Percentiles rank a stretch among this genome's conserved stretches.
These are phyloP conservation scores for Fraxinus baroniana DNA, from an alignment of 305 asterid species.

Conservation along the genomic window DNA sequence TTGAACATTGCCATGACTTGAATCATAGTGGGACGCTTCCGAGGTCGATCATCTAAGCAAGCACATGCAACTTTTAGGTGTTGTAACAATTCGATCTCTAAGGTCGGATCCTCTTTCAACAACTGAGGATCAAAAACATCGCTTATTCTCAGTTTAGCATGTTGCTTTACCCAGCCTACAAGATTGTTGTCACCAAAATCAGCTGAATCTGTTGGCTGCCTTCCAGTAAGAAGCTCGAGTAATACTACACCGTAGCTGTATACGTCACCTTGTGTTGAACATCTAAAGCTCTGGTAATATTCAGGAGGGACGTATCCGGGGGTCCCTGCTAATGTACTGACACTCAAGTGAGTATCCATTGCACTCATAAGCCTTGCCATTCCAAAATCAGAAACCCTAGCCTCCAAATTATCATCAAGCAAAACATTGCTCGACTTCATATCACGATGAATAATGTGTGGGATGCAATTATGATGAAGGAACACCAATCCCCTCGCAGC, in stretches of 20 bases:
- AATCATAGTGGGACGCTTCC: constrained; percentile 85
- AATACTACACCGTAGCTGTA: constrained; percentile 91
- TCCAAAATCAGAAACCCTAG: constrained; percentile 93
- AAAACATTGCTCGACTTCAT: constrained; percentile 97
- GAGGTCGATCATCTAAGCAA: constrained; percentile 78
- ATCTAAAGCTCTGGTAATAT: constrained; percentile 82
- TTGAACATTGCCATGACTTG: constrained; percentile 84
- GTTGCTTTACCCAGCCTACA: constrained; percentile 90
- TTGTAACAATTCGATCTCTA: constrained; percentile 71
- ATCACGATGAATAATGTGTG: constrained; percentile 89
- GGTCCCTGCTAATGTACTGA: constrained; percentile 91
- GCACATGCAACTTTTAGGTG: constrained; percentile 75
- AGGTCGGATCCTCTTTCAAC: constrained; percentile 63
- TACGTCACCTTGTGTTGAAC: constrained; percentile 89
- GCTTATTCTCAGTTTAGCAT: constrained; percentile 54
- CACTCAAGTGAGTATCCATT: constrained; percentile 89
- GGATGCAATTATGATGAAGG: constrained; percentile 83
- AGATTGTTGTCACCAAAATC: constrained; percentile 93
- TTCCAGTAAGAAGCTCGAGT: constrained; percentile 84
- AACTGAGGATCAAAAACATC: constrained; percentile 71
- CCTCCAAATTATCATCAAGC: constrained; percentile 79
- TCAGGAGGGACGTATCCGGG: constrained; percentile 98
- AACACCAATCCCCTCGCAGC: constrained; percentile 87
- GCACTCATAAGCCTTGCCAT: constrained; percentile 94
- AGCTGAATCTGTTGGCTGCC: constrained; percentile 76